Conservation (phyloP, 148 eudicot species). For the Mesembryanthemum crystallinum region DNA sequence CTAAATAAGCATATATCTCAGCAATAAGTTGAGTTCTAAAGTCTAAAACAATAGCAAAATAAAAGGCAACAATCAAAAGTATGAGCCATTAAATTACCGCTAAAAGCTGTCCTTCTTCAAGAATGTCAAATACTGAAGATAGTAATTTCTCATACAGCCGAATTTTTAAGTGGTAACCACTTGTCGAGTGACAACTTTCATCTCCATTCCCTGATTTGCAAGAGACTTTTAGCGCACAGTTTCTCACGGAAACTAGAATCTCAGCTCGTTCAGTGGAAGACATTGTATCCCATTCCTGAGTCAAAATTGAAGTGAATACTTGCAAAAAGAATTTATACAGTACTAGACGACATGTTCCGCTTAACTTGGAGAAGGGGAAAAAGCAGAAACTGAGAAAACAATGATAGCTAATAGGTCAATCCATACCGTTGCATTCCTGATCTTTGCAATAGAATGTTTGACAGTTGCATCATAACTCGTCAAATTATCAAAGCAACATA, state of each 20-base stretch:
- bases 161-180: conserved; percentile 65
- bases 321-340: conserved; percentile 8
- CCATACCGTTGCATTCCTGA: conserved; percentile 62
- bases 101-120: conserved; percentile 80
- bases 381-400: background rate
- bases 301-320: conserved; percentile 7
- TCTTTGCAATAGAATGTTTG: conserved; percentile 51
- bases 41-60: conserved; percentile 7
- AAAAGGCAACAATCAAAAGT: conserved; percentile 1
- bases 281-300: conserved; percentile 75
- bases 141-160: conserved; percentile 80
- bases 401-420: conserved; percentile 7
- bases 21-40: conserved; percentile 1
- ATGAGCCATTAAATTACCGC: conserved; percentile 35
- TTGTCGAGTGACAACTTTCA: conserved; percentile 46
- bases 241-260: conserved; percentile 49
- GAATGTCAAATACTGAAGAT: conserved; percentile 69
- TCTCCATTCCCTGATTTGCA: conserved; percentile 43
- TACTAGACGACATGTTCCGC: background rate
- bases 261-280: conserved; percentile 62
- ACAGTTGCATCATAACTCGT: conserved; percentile 41
- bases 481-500: conserved; percentile 36
- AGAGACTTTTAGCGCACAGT: conserved; percentile 39
- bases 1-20: conserved; percentile 30
- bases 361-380: conserved; percentile 8